Percentiles rank a stretch among this genome's conserved stretches.
Evolutionary conservation across 345 rosid species (phyloP).

Genomic region (Limnanthes douglasii): DNA sequence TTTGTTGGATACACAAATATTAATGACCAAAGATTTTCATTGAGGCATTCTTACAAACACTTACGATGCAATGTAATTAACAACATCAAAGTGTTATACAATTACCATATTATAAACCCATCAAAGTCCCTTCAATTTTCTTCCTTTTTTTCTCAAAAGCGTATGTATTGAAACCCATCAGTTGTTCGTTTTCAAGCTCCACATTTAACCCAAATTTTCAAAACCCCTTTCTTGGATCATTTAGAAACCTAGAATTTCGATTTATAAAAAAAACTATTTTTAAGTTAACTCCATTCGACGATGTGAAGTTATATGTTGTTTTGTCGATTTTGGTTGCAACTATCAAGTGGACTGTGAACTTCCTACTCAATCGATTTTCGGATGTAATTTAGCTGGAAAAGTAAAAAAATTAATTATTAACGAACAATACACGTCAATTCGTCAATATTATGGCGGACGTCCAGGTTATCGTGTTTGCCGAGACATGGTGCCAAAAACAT

Average conservation of each 20-base stretch:
- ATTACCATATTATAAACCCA: conserved; percentile 9
- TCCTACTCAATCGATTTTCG: conserved; percentile 57
- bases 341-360: conserved; percentile 35
- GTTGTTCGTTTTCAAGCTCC: conserved; percentile 35
- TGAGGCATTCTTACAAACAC: conserved; percentile 59
- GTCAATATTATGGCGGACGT: too few relatives aligned
- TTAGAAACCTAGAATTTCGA: conserved; percentile 22
- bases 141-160: conserved; percentile 8
- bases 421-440: too few relatives aligned
- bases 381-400: conserved; percentile 93
- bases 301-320: conserved; percentile 39
- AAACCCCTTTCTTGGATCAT: conserved; percentile 23
- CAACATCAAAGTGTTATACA: conserved; percentile 4
- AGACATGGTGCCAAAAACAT: too few relatives aligned
- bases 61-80: conserved; percentile 13
- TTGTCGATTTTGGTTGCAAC: conserved; percentile 38
- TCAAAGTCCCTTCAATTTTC: conserved; percentile 10
- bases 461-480: too few relatives aligned
- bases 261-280: conserved; percentile 20
- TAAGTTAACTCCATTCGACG: conserved; percentile 35
- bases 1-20: too few relatives aligned
- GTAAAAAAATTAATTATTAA: too few relatives aligned
- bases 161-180: conserved; percentile 18
- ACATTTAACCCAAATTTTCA: conserved; percentile 18
- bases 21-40: conserved; percentile 19